Conservation (phyloP, 192 early-diverging fungal genomes). For the Backusella morwellensis region DNA sequence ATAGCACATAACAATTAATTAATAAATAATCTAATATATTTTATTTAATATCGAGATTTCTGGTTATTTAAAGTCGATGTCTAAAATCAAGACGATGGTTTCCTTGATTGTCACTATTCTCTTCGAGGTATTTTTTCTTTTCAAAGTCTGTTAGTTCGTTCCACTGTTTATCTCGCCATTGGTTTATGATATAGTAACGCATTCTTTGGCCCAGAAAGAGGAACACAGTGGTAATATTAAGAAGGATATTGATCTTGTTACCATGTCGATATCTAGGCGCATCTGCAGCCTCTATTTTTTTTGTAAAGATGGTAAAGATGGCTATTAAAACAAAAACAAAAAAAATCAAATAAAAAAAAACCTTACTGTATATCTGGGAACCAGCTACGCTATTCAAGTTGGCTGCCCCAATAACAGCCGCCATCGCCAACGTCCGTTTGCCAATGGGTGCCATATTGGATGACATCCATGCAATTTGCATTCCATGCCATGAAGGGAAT, state of each 20-base stretch:
- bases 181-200: neutral
- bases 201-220: neutral
- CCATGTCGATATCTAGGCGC: slow-evolving; percentile 15
- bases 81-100: neutral
- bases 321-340: neutral
- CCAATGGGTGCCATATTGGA: slow-evolving; percentile 21
- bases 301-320: neutral
- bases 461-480: slow-evolving; percentile 28
- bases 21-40: neutral
- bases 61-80: neutral
- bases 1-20: neutral
- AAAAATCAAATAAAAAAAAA: neutral
- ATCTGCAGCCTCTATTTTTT: slow-evolving; percentile 16
- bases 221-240: neutral
- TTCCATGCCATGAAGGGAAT: slow-evolving; percentile 24
- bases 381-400: slow-evolving; percentile 23
- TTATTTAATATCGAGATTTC: neutral
- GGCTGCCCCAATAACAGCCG: slow-evolving; percentile 21
- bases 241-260: slow-evolving; percentile 6
- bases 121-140: neutral
- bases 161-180: neutral
- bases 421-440: slow-evolving; percentile 16
- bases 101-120: neutral
- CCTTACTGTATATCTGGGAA: slow-evolving; percentile 22
- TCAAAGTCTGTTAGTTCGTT: neutral